Evolutionary conservation across 495 filamentous ascomycete species (phyloP).

Genomic region (Penicillium manginii): DNA sequence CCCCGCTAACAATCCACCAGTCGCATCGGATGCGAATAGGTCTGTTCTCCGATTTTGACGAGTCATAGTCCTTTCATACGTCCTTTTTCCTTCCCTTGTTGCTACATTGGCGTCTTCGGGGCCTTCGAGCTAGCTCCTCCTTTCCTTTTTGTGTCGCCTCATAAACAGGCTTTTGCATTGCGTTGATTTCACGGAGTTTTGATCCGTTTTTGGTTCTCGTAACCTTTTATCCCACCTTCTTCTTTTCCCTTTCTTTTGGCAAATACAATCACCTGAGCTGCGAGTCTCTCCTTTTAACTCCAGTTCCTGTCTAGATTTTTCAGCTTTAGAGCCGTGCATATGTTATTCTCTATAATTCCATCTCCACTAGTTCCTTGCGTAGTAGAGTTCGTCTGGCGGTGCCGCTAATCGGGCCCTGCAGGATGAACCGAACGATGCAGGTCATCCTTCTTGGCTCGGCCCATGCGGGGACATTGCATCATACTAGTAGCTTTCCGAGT

Average conservation of each 20-base stretch:
- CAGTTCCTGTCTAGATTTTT: slow-evolving; percentile 27
- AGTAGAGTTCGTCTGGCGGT: not conserved
- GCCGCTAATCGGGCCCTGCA: slow-evolving; percentile 12
- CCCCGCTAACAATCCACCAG: slow-evolving; percentile 35
- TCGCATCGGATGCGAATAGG: slow-evolving; percentile 57
- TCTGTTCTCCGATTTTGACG: slow-evolving; percentile 48
- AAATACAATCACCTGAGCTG: slow-evolving; percentile 27
- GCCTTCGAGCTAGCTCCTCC: slow-evolving; percentile 22
- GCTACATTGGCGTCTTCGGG: slow-evolving; percentile 27
- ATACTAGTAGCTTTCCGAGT: not conserved
- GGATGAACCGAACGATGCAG: slow-evolving; percentile 22
- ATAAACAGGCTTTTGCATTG: slow-evolving; percentile 33
- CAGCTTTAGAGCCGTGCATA: slow-evolving; percentile 27
- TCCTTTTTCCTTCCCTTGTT: slow-evolving; percentile 23
- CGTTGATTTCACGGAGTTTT: slow-evolving; percentile 28
- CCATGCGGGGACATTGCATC: slow-evolving; percentile 31
- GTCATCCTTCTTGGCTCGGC: slow-evolving; percentile 27
- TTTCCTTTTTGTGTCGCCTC: slow-evolving; percentile 16
- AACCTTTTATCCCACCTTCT: slow-evolving; percentile 16
- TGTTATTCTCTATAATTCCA: slow-evolving; percentile 15
- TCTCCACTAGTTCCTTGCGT: not conserved
- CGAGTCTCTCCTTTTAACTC: slow-evolving; percentile 18
- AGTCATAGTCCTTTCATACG: slow-evolving; percentile 34
- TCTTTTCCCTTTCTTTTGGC: slow-evolving; percentile 18
- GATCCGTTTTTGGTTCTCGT: slow-evolving; percentile 26